Evolutionary conservation across 352 stramenopile genomes (phyloP).

Genomic region (Elongisporangium prolatum): DNA sequence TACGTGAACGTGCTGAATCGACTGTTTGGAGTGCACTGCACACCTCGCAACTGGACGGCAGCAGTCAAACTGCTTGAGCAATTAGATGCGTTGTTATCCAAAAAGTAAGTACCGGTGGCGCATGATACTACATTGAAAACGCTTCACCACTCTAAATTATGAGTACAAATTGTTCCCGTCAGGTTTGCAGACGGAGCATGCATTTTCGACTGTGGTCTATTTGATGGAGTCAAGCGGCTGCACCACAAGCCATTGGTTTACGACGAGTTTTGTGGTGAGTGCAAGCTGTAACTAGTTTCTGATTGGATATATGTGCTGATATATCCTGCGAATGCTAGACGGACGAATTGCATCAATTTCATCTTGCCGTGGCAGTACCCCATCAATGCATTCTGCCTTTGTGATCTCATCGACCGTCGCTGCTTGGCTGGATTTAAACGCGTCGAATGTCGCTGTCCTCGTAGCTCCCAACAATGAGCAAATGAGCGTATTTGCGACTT

Average conservation of each 20-base stretch:
- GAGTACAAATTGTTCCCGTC: too few species aligned
- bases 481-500: conserved; percentile 86
- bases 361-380: conserved; percentile 61
- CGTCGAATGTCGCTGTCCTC: conserved; percentile 72
- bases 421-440: conserved; percentile 76
- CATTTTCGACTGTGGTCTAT: conserved; percentile 83
- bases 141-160: neutral
- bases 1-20: conserved; percentile 78
- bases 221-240: conserved; percentile 77
- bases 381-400: conserved; percentile 84
- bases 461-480: conserved; percentile 84
- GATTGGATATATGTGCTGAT: neutral
- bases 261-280: conserved; percentile 82
- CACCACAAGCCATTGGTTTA: conserved; percentile 80
- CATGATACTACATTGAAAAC: neutral
- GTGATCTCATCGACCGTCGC: conserved; percentile 78
- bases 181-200: conserved; percentile 80
- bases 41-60: conserved; percentile 58
- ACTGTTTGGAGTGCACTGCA: conserved; percentile 58
- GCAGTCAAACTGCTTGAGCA: conserved; percentile 72
- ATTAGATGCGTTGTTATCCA: conserved; percentile 55
- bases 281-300: conserved; percentile 1
- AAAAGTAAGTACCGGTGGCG: conserved; percentile 33
- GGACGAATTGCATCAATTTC: conserved; percentile 78
- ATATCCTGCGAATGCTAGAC: conserved; percentile 29